Conservation (phyloP, 768 basidiomycete species). For the Hebeloma cylindrosporum region DNA sequence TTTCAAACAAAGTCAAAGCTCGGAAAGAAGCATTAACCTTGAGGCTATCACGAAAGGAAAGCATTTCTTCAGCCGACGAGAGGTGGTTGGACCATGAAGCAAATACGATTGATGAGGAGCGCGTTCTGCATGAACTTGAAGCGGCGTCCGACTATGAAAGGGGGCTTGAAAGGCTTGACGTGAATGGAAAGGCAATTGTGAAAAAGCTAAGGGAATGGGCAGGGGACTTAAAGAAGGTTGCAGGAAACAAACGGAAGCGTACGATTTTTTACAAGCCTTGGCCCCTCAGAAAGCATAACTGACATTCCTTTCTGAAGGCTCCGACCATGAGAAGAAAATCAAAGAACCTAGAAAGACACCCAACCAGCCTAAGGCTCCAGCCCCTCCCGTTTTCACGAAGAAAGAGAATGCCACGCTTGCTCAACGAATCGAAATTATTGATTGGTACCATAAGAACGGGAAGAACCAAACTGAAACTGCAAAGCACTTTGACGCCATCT, state of each 20-base stretch:
- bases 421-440: constrained; percentile 35
- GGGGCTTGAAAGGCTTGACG: constrained; percentile 69
- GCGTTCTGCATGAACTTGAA: constrained; percentile 14
- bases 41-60: constrained; percentile 7
- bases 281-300: constrained; percentile 1
- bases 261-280: constrained; percentile 1
- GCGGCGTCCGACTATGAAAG: constrained; percentile 69
- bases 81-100: constrained; percentile 16
- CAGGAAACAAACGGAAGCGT: constrained; percentile 21
- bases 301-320: constrained; percentile 11
- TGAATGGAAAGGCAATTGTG: constrained; percentile 37
- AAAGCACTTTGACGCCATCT: constrained; percentile 28
- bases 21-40: neutral
- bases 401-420: constrained; percentile 34
- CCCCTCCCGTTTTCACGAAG: constrained; percentile 9
- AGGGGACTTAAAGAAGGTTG: constrained; percentile 9
- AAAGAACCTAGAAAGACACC: constrained; percentile 8
- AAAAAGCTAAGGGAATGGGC: constrained; percentile 13
- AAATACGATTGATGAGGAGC: constrained; percentile 16
- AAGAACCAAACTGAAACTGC: constrained; percentile 32
- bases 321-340: constrained; percentile 11
- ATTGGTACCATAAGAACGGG: constrained; percentile 35
- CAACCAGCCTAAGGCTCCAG: neutral
- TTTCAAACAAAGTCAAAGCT: constrained; percentile 6
- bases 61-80: constrained; percentile 13